Base-by-base conservation (phyloP, 2,329 filamentous ascomycete genomes). In the Uncinocarpus reesii region DNA sequence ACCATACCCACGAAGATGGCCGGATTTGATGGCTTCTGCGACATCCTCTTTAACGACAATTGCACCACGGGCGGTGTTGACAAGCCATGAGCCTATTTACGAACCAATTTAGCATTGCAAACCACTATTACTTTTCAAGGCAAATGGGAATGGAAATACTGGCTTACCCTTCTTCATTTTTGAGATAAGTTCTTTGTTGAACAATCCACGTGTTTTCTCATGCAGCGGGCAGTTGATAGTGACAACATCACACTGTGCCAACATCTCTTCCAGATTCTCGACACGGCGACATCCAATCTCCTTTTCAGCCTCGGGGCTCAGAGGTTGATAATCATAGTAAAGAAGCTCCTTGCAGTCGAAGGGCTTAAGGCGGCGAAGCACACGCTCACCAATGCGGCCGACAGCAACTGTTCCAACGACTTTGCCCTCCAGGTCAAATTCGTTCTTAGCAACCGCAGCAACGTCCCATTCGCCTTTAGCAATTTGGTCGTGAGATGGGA, bases 1-100 rank as follows among this genome's bases (percentile, higher is more conserved):
- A 58, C 69, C 69, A 56, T 72, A 72, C 36, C 69, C 69, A 53
- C 70, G 67, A 55, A 72, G 66, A 70, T 96, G 89, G 62, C 92
- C 92, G 28, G 77, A 79, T 77, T 90, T 87, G 67, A 98, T 80
- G 42, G 92, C 92, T 23, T 84, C 89, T 55, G 92, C 92, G 49
- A 98, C 92, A 60, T 96, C 92, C 74, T 96, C 90, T 81, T 96
- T 96, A 74, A 96, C 90, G 60, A 98, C 89, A 66, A 98, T 98
- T 70, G 92, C 92, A 63, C 92, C 92, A 69, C 92, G 92, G 60
- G 92, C 92, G 28, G 92, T 98, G 83, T 98, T 98, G 75, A 98
- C 75, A 66, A 98, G 84, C 86, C 92, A 96, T 34, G 88, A 84
- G 62, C 88, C 84, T 84, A 50, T 42, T 47, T 42, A 16, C 31